These are phyloP conservation scores for Aspergillus sojae DNA, from an alignment of 2,329 filamentous ascomycete species.

Conservation along the genomic window DNA sequence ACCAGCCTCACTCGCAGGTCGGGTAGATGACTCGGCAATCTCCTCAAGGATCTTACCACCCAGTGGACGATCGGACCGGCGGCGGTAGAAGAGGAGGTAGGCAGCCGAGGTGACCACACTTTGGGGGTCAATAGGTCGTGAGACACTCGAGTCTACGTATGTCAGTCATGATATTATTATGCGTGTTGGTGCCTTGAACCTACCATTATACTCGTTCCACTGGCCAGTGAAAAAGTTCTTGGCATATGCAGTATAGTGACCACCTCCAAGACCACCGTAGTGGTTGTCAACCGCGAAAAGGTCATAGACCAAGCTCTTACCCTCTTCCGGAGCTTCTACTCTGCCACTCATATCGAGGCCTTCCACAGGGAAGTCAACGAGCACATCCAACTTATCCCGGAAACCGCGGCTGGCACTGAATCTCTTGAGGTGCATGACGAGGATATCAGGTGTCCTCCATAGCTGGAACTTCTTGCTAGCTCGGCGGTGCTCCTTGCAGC, in stretches of 20 bases:
- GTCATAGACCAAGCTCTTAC: constrained; percentile 85
- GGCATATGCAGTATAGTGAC: constrained; percentile 93
- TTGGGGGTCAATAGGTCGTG: constrained; percentile 60
- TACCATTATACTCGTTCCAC: constrained; percentile 98
- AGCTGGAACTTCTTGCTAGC: constrained; percentile 96
- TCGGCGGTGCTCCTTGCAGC: constrained; percentile 89
- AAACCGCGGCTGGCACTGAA: constrained; percentile 84
- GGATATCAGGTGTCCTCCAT: constrained; percentile 94
- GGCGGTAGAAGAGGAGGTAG: constrained; percentile 94
- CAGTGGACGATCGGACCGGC: constrained; percentile 74
- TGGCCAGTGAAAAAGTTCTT: constrained; percentile 86
- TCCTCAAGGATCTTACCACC: constrained; percentile 75
- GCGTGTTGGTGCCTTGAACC: constrained; percentile 1
- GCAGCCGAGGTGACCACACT: constrained; percentile 74
- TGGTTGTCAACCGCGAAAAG: constrained; percentile 96
- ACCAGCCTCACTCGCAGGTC: constrained; percentile 52
- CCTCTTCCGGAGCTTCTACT: constrained; percentile 77
- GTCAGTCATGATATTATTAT: constrained; percentile 43
- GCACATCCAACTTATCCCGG: constrained; percentile 86
- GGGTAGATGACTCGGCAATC: constrained; percentile 66
- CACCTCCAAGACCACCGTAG: constrained; percentile 87
- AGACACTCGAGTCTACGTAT: constrained; percentile 71
- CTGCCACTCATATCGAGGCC: constrained; percentile 79
- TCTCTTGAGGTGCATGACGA: constrained; percentile 92
- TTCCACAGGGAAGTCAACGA: constrained; percentile 89